Evolutionary conservation across 192 early-diverging fungal genomes (phyloP), one percentile per base, ranked within the genome.

Genomic region (Coemansia sp.): DNA sequence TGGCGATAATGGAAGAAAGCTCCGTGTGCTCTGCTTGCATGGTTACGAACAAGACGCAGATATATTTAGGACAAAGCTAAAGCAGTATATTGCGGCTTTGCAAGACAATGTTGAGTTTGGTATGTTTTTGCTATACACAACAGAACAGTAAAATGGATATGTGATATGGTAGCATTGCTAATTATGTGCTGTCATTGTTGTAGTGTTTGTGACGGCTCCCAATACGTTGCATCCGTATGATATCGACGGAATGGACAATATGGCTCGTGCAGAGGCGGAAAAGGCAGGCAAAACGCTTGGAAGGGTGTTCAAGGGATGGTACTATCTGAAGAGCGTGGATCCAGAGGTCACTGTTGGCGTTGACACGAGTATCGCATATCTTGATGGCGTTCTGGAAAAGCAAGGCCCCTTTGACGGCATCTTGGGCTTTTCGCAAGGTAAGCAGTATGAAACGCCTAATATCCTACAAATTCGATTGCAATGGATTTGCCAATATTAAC

Each of bases 361-460:
- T 22, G 71, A 80, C 6, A 42, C 52, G 4, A 72, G 69, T 30
- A 59, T 81, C 42, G 69, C 27, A 2, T 63, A 53, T 40, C 55
- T 81, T 7, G 53, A 57, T 28, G 27, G 47, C 3, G 69, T 75
- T 4, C 59, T 81, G n/a, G 42, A 59, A 1, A 25, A 59, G 0
- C 73, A 70, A 19, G 79, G 79, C 0, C 79, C 79, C 40, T 81
- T 75, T 53, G 79, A 81, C 47, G 79, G 73, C 1, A 50, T 81
- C 3, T 48, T 81, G 33, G 79, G 79, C 2, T 81, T 81, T 28
- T 75, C 73, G 1, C 79, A 81, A 67, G 79, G 64, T 53, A 72
- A 54, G 38, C 15, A 54, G 4, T 38, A 11, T 36, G n/a, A n/a
- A 19, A 45, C 33, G 14, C 38, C 17, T 1, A 17, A 41, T 1